phyloP scores from a whole-genome alignment of 768 basidiomycete genomes.

The Kockovaella imperatae region DNA sequence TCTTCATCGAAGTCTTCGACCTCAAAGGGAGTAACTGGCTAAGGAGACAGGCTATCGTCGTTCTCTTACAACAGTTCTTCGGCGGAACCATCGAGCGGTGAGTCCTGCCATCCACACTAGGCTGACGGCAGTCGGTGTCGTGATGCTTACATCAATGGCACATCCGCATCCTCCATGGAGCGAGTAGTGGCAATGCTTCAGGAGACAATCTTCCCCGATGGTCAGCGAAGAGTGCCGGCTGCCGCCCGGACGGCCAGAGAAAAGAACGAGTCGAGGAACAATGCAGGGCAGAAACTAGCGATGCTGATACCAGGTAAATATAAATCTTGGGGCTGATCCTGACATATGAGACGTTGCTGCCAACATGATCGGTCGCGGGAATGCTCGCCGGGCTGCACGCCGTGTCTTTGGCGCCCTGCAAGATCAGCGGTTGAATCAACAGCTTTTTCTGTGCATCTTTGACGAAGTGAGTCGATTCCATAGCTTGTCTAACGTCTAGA shows the following conservation, averaged over 20 bases:
- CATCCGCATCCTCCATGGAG: slow-evolving; percentile 66
- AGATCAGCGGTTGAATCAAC: slow-evolving; percentile 88
- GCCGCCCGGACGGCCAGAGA: slow-evolving; percentile 70
- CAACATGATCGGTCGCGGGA: slow-evolving; percentile 96
- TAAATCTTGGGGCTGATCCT: background rate
- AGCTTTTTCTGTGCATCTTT: slow-evolving; percentile 75
- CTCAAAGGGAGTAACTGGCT: slow-evolving; percentile 97
- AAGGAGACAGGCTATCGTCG: slow-evolving; percentile 86
- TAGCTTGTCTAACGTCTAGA: no score
- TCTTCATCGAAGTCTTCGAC: slow-evolving; percentile 87
- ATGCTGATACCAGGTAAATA: slow-evolving; percentile 76
- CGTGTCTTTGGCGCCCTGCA: slow-evolving; percentile 90
- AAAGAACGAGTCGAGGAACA: slow-evolving; percentile 68
- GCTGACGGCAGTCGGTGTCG: slow-evolving; percentile 55
- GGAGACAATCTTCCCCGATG: slow-evolving; percentile 77
- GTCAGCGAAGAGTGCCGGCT: slow-evolving; percentile 57
- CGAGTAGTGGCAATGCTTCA: slow-evolving; percentile 60
- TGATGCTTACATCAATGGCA: slow-evolving; percentile 59
- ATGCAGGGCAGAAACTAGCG: slow-evolving; percentile 83
- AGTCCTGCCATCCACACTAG: slow-evolving; percentile 21
- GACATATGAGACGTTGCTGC: slow-evolving; percentile 70
- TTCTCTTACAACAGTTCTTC: slow-evolving; percentile 89
- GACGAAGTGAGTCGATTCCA: slow-evolving; percentile 67
- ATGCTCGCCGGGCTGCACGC: slow-evolving; percentile 84
- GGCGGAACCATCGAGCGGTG: slow-evolving; percentile 94